These are phyloP conservation scores for Firmiana major DNA, from an alignment of 345 rosid species.

Conservation along the genomic window DNA sequence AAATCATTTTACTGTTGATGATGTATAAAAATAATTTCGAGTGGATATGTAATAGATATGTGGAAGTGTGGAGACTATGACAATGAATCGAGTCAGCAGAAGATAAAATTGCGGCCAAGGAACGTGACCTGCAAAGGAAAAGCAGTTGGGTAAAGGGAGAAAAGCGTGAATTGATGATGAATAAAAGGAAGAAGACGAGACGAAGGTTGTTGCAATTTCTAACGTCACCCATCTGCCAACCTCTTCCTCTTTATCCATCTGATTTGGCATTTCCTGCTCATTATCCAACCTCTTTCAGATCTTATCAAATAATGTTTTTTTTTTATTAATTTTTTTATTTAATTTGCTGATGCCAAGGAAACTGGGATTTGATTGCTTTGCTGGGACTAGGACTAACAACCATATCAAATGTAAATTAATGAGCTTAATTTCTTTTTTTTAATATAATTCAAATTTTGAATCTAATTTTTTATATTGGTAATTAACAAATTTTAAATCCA, in stretches of 20 bases:
- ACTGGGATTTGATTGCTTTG: background rate
- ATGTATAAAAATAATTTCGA: no score
- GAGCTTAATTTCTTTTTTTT: no score
- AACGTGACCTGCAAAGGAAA: background rate
- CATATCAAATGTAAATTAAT: no score
- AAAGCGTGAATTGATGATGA: conserved; percentile 11
- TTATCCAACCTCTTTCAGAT: background rate
- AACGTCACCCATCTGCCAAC: conserved; percentile 18
- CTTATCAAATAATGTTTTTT: background rate
- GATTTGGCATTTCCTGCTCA: background rate
- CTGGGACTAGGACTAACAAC: no score
- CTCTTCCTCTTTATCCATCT: background rate
- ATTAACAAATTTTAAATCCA: no score
- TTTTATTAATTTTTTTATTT: no score
- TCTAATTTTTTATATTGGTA: no score
- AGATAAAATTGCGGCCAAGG: background rate
- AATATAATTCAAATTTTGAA: no score
- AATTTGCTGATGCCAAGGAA: background rate
- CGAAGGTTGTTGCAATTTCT: conserved; percentile 6
- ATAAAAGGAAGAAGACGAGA: background rate
- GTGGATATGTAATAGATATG: no score
- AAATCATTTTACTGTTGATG: no score
- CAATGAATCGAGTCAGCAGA: background rate
- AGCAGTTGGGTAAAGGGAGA: no score
- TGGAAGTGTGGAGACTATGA: background rate